A percentile compares a stretch with the other conserved stretches of the same genome.
Evolutionary conservation across 129 eudicot species (phyloP).

Genomic region (Kitagawia praeruptora): DNA sequence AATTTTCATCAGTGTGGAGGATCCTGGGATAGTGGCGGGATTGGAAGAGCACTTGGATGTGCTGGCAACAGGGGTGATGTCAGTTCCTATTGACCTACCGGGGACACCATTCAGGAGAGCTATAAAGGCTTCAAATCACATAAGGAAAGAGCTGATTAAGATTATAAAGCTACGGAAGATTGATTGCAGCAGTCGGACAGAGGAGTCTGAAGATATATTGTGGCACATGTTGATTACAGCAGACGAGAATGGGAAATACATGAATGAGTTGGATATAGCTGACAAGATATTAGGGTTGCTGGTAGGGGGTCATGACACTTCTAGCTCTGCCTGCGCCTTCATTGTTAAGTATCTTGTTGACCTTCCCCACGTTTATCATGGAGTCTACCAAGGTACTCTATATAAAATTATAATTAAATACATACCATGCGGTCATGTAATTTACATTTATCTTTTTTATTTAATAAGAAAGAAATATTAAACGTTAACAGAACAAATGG

Average conservation of each 20-base stretch:
- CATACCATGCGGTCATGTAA: neutral
- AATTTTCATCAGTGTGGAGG: conserved; percentile 65
- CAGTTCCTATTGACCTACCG: conserved; percentile 69
- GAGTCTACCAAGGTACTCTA: conserved; percentile 48
- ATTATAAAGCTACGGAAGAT: conserved; percentile 58
- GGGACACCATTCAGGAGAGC: conserved; percentile 68
- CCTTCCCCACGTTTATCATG: conserved; percentile 64
- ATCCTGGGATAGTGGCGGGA: conserved; percentile 41
- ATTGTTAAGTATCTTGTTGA: conserved; percentile 80
- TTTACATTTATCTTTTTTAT: too few relatives aligned
- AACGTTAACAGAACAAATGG: conserved; percentile 60
- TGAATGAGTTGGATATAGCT: conserved; percentile 60
- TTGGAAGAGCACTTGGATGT: conserved; percentile 47
- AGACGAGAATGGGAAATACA: conserved; percentile 57
- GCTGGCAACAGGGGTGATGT: conserved; percentile 52
- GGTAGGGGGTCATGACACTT: conserved; percentile 82
- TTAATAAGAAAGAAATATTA: neutral
- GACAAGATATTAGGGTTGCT: conserved; percentile 73
- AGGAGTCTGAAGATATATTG: conserved; percentile 71
- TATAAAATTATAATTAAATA: neutral
- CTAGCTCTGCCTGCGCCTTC: conserved; percentile 79
- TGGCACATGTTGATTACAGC: conserved; percentile 55
- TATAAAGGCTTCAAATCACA: conserved; percentile 55
- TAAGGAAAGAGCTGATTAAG: conserved; percentile 45
- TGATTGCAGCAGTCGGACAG: conserved; percentile 50